A percentile compares a stretch with the other conserved stretches of the same genome.
Conservation (phyloP, 2,329 filamentous ascomycete species). For the Cladosporium sp. region DNA sequence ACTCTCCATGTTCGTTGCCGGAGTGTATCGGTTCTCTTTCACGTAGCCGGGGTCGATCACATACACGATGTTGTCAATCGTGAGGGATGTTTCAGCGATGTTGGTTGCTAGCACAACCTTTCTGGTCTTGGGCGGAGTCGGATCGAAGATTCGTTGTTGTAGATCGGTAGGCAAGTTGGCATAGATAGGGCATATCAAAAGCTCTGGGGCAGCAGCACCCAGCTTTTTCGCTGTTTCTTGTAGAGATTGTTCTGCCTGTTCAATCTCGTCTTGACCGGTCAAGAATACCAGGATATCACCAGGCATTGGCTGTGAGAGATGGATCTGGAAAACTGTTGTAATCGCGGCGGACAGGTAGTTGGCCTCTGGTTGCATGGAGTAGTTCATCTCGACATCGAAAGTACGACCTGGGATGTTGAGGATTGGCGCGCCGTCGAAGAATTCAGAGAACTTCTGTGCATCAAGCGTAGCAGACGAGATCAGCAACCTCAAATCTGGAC, state of each 20-base stretch:
- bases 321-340: conserved; percentile 92
- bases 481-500: conserved; percentile 83
- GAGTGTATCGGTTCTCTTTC: conserved; percentile 93
- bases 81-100: conserved; percentile 93
- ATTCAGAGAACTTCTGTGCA: conserved; percentile 85
- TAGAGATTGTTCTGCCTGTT: conserved; percentile 79
- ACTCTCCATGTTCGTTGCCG: conserved; percentile 87
- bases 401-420: conserved; percentile 90
- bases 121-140: conserved; percentile 77
- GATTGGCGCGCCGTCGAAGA: conserved; percentile 89
- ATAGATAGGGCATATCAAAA: conserved; percentile 92
- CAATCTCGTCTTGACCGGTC: conserved; percentile 95
- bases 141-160: conserved; percentile 92
- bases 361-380: conserved; percentile 85
- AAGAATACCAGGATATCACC: conserved; percentile 95
- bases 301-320: conserved; percentile 72
- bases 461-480: conserved; percentile 96
- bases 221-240: conserved; percentile 84
- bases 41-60: conserved; percentile 95
- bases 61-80: conserved; percentile 93
- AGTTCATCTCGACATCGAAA: conserved; percentile 89
- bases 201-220: conserved; percentile 77
- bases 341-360: conserved; percentile 91
- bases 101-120: conserved; percentile 96
- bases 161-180: conserved; percentile 87